These are phyloP conservation scores for Phytophthora pini DNA, from an alignment of 352 stramenopile genomes.

Conservation along the genomic window DNA sequence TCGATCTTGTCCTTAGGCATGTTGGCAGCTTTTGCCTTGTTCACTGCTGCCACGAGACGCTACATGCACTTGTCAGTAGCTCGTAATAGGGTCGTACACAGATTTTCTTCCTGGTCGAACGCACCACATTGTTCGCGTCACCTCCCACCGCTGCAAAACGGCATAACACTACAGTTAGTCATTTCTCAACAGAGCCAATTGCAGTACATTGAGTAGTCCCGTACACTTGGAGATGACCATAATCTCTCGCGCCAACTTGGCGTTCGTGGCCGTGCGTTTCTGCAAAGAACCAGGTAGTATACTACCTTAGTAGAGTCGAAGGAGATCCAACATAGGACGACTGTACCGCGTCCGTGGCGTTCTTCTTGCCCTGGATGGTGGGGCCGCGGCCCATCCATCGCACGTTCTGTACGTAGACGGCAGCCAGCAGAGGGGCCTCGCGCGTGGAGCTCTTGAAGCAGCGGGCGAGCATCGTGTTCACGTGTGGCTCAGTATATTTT, in stretches of 20 bases:
- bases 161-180: neutral
- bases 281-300: slow-evolving; percentile 17
- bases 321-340: too few relatives aligned
- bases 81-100: too few relatives aligned
- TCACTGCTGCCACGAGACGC: slow-evolving; percentile 62
- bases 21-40: slow-evolving; percentile 82
- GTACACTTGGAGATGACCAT: slow-evolving; percentile 78
- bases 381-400: slow-evolving; percentile 82
- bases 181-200: neutral
- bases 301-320: too few relatives aligned
- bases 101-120: slow-evolving; percentile 9
- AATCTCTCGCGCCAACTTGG: slow-evolving; percentile 77
- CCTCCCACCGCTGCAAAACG: slow-evolving; percentile 51
- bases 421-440: slow-evolving; percentile 2
- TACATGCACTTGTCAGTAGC: slow-evolving; percentile 6
- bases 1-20: slow-evolving; percentile 89
- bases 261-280: slow-evolving; percentile 83
- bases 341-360: slow-evolving; percentile 61
- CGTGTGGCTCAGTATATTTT: slow-evolving; percentile 12
- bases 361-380: slow-evolving; percentile 86
- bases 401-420: slow-evolving; percentile 50
- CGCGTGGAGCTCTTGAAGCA: slow-evolving; percentile 13
- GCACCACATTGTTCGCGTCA: slow-evolving; percentile 75
- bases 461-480: slow-evolving; percentile 19
- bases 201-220: neutral